phyloP scores from a whole-genome alignment of 2,329 filamentous ascomycete genomes.

The Penicillium crustosum region DNA sequence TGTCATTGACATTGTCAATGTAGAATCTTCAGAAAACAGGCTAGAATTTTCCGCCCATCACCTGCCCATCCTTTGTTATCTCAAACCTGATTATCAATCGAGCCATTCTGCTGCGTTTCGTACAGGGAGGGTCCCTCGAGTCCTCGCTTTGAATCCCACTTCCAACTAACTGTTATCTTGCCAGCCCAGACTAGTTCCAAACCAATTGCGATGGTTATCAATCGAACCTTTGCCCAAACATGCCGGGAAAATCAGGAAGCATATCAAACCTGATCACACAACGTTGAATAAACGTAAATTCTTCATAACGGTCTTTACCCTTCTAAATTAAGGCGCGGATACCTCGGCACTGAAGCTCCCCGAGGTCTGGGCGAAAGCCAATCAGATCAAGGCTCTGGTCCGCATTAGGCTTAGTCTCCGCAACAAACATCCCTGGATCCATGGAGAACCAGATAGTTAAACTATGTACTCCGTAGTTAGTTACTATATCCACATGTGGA shows the following conservation, averaged over 20 bases:
- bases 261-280: not conserved
- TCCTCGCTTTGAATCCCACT: not conserved
- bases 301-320: not conserved
- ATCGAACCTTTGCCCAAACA: not conserved
- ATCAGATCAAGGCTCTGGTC: not conserved
- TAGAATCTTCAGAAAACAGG: not conserved
- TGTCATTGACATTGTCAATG: not conserved
- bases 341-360: not conserved
- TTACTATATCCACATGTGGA: not conserved
- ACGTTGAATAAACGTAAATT: not conserved
- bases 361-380: not conserved
- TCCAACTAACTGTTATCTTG: not conserved
- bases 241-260: not conserved
- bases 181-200: not conserved
- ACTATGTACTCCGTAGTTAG: no score
- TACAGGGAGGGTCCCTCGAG: not conserved
- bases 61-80: not conserved
- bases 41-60: not conserved
- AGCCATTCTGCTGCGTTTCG: not conserved
- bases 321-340: not conserved
- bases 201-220: not conserved
- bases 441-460: no score
- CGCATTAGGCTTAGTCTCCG: constrained; percentile 12
- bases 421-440: not conserved
- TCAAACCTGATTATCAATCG: not conserved